These are phyloP conservation scores for Moricandia moricandioides DNA, from an alignment of 345 rosid genomes.

Conservation along the genomic window DNA sequence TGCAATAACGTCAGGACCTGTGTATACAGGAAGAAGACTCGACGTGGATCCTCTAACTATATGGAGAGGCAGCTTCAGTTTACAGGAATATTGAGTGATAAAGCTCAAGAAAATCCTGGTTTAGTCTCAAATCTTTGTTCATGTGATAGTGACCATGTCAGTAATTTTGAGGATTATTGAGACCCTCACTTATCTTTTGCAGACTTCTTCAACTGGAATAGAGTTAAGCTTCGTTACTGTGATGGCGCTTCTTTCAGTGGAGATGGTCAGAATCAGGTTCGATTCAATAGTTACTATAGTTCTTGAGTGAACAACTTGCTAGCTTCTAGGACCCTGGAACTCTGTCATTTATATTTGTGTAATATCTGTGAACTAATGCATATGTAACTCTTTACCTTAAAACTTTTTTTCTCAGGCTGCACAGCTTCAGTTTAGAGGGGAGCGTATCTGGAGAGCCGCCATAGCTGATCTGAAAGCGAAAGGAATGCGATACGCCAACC, in stretches of 20 bases:
- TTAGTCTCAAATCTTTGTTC: background rate
- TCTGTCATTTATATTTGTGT: background rate
- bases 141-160: background rate
- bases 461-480: slow-evolving; percentile 70
- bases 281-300: background rate
- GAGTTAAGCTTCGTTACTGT: slow-evolving; percentile 86
- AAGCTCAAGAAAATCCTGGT: slow-evolving; percentile 88
- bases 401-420: slow-evolving; percentile 50
- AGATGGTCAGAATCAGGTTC: slow-evolving; percentile 69
- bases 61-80: slow-evolving; percentile 74
- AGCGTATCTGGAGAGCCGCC: slow-evolving; percentile 90
- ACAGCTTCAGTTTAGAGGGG: slow-evolving; percentile 83
- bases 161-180: background rate
- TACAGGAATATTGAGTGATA: slow-evolving; percentile 78
- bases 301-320: no score
- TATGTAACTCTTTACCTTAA: background rate
- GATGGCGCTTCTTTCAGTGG: slow-evolving; percentile 95
- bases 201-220: slow-evolving; percentile 97
- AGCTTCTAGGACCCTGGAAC: no score
- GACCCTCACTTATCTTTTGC: slow-evolving; percentile 10
- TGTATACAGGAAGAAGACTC: slow-evolving; percentile 67
- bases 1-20: slow-evolving; percentile 59
- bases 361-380: slow-evolving; percentile 2
- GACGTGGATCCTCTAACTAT: slow-evolving; percentile 75
- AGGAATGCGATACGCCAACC: slow-evolving; percentile 78